Base-by-base conservation (phyloP, 2,329 filamentous ascomycete genomes). In the Penicillium aurantiogriseum region DNA sequence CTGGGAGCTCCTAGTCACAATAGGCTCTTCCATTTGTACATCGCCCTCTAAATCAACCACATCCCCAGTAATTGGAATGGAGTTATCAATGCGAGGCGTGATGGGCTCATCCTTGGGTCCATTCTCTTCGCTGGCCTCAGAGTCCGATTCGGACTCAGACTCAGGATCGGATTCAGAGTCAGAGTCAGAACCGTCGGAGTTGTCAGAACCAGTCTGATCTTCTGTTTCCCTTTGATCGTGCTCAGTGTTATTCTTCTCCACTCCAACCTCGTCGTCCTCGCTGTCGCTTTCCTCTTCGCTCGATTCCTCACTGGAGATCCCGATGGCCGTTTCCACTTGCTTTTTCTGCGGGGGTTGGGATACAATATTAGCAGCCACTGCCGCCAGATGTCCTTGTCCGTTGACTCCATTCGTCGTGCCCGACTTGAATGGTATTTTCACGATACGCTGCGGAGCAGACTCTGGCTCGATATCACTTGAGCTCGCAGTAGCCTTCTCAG, bases 21-120 rank as follows among this genome's bases (percentile, higher is more conserved):
- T 5, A 17, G n/a, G 19, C 2, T 21, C 56, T 9, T 57, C 44
- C 65, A 68, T 67, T 9, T 51, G 29, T 27, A 64, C 40, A 54
- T 67, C 61, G 9, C 61, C 58, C 19, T 67, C 63, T 43, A 23
- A 17, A 15, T 55, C 52, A 19, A 36, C 13, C 15, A 35, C 15
- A 43, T 44, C 38, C 27, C 10, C 4, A 7, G 11, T 10, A 4
- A 15, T 38, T 3, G 40, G 23, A 13, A 29, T 29, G 3, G 17
- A 13, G 19, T 9, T 7, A n/a, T 36, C 29, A 38, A 47, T 23
- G 5, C 5, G 51, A 39, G 51, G 23, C 13, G 23, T 31, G 11
- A 21, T 29, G 13, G 2, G 19, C n/a, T 46, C 17, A 29, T 52
- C n/a, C 31, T 38, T 31, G 13, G n/a, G n/a, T 23, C 6, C 46